A percentile compares a stretch with the other conserved stretches of the same genome.
phyloP scores from a whole-genome alignment of 495 filamentous ascomycete genomes.

The Hypomontagnella monticulosa region DNA sequence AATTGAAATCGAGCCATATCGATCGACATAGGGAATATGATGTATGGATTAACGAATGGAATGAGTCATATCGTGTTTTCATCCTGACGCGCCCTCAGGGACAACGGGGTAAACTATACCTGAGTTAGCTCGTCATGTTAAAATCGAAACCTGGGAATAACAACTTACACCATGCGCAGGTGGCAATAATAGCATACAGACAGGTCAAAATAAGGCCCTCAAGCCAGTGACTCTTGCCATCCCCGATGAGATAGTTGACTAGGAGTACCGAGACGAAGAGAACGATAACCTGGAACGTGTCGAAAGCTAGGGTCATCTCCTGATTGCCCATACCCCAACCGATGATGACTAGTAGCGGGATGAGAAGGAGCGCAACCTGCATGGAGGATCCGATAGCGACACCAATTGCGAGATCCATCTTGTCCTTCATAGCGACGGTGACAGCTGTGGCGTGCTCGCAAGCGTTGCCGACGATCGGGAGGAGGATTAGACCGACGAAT shows the following conservation, averaged over 20 bases:
- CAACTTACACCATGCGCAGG: conserved; percentile 62
- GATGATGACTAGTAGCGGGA: conserved; percentile 80
- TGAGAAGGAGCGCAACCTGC: conserved; percentile 84
- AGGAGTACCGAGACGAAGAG: conserved; percentile 81
- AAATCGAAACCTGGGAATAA: neutral
- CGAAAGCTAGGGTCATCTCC: conserved; percentile 79
- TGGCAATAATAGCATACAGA: conserved; percentile 78
- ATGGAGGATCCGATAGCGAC: conserved; percentile 86
- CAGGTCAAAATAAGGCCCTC: conserved; percentile 80
- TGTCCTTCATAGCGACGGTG: conserved; percentile 87
- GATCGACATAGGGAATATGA: neutral
- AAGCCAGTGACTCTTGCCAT: conserved; percentile 71
- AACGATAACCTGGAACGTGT: conserved; percentile 81
- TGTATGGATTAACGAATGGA: neutral
- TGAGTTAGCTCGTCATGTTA: conserved; percentile 1
- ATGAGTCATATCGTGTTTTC: neutral
- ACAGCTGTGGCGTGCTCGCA: conserved; percentile 90
- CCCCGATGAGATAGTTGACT: conserved; percentile 83
- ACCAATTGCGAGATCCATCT: conserved; percentile 88
- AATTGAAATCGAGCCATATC: neutral
- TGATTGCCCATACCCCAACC: conserved; percentile 80
- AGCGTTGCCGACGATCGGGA: conserved; percentile 91
- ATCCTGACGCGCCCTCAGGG: conserved; percentile 15
- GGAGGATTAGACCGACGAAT: conserved; percentile 84
- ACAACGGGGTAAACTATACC: conserved; percentile 26